Conservation (phyloP, 208 protist species). For the Leishmania aethiopica region DNA sequence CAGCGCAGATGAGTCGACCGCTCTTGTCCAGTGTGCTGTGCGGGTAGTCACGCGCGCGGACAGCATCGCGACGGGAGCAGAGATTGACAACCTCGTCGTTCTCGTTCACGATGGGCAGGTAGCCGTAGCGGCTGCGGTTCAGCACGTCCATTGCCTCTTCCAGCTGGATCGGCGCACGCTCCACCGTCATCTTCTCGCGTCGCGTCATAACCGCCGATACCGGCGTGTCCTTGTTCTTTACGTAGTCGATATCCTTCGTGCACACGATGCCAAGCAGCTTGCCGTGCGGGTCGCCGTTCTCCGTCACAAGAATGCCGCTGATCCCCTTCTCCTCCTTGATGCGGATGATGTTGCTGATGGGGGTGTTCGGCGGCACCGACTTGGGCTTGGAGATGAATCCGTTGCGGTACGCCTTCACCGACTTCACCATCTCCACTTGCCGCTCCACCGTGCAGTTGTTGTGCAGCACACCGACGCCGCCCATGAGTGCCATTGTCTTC, state of each 20-base stretch:
- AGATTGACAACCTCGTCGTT: constrained; percentile 91
- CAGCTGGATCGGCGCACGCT: constrained; percentile 83
- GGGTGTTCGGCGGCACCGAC: constrained; percentile 79
- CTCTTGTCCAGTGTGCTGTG: constrained; percentile 83
- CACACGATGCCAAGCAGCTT: constrained; percentile 98
- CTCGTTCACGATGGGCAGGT: constrained; percentile 97
- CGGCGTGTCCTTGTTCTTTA: constrained; percentile 81
- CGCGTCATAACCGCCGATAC: constrained; percentile 90
- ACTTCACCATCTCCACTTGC: constrained; percentile 93
- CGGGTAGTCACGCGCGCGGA: constrained; percentile 80
- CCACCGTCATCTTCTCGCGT: constrained; percentile 83
- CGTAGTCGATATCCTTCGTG: constrained; percentile 97
- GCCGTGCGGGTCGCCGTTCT: constrained; percentile 91
- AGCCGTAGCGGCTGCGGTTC: constrained; percentile 93
- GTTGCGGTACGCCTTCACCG: constrained; percentile 96
- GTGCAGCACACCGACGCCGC: constrained; percentile 96
- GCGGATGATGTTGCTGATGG: constrained; percentile 85
- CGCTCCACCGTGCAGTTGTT: constrained; percentile 94
- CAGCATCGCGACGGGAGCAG: constrained; percentile 87
- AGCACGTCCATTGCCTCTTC: constrained; percentile 96
- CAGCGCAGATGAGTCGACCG: constrained; percentile 86
- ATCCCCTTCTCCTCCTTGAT: constrained; percentile 95
- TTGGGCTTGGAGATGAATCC: constrained; percentile 97
- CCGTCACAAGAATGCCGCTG: constrained; percentile 97
- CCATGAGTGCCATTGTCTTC: constrained; percentile 92